Conservation (phyloP, 306 rosid species). For the Prunus salicina region DNA sequence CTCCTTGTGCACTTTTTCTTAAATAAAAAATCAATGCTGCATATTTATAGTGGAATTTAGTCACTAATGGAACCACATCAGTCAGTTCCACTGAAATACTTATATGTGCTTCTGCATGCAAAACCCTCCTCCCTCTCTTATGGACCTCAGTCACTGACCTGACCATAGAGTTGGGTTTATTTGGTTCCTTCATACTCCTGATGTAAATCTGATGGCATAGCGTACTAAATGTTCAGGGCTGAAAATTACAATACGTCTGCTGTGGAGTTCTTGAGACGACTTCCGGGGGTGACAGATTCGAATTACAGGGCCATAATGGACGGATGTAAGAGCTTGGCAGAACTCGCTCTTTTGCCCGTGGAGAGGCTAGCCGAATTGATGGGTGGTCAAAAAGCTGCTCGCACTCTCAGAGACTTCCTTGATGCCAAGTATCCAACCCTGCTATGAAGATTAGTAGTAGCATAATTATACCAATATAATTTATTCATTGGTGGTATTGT, state of each 20-base stretch:
- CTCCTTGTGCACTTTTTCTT: not conserved
- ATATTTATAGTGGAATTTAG: not conserved
- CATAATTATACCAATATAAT: not conserved
- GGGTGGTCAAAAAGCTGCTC: constrained; percentile 97
- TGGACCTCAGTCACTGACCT: not conserved
- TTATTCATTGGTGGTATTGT: not conserved
- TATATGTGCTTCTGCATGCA: not conserved
- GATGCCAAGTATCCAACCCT: constrained; percentile 97
- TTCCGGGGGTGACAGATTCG: constrained; percentile 88
- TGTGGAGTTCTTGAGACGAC: constrained; percentile 87
- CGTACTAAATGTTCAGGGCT: constrained; percentile 48
- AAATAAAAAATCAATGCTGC: not conserved
- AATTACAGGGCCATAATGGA: constrained; percentile 90
- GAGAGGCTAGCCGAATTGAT: constrained; percentile 72
- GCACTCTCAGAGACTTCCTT: constrained; percentile 83
- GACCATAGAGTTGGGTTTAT: not conserved
- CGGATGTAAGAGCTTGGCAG: constrained; percentile 83
- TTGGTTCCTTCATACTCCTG: not conserved
- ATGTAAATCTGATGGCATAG: constrained; percentile 15
- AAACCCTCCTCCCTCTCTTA: not conserved
- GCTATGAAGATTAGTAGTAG: constrained; percentile 35
- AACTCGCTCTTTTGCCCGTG: constrained; percentile 78
- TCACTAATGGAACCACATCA: not conserved
- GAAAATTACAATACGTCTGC: constrained; percentile 95
- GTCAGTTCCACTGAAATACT: not conserved